phyloP scores from a whole-genome alignment of 768 basidiomycete species.

The Hirschioporus abietinus region DNA sequence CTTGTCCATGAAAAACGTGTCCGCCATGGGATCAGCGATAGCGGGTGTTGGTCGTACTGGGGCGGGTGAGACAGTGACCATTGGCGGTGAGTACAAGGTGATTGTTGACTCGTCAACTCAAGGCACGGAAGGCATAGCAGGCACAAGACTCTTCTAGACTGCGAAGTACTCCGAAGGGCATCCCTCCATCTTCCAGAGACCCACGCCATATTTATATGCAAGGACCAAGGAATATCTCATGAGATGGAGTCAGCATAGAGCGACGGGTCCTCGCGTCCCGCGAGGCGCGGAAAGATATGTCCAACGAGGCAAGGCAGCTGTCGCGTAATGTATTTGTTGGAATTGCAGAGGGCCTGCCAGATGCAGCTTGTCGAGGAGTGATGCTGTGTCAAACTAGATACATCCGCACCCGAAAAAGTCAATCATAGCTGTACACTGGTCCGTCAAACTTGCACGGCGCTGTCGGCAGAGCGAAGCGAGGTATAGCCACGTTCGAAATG shows the following conservation, averaged over 20 bases:
- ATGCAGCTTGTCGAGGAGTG: neutral
- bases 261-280: neutral
- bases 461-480: neutral
- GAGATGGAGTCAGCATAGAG: neutral
- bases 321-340: neutral
- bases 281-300: neutral
- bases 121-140: neutral
- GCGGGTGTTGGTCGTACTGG: neutral
- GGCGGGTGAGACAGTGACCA: neutral
- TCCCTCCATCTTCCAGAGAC: neutral
- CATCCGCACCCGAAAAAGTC: neutral
- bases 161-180: neutral
- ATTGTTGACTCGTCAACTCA: neutral
- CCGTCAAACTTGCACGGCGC: neutral
- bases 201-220: neutral
- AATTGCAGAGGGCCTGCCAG: neutral
- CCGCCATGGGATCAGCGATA: constrained; percentile 20
- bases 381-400: neutral
- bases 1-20: constrained; percentile 9
- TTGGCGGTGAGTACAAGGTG: constrained; percentile 5
- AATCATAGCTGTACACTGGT: neutral
- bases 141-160: neutral
- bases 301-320: neutral
- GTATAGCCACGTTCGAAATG: neutral
- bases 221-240: neutral